Evolutionary conservation across 352 stramenopile genomes (phyloP).

Genomic region (Phytophthora kernoviae): DNA sequence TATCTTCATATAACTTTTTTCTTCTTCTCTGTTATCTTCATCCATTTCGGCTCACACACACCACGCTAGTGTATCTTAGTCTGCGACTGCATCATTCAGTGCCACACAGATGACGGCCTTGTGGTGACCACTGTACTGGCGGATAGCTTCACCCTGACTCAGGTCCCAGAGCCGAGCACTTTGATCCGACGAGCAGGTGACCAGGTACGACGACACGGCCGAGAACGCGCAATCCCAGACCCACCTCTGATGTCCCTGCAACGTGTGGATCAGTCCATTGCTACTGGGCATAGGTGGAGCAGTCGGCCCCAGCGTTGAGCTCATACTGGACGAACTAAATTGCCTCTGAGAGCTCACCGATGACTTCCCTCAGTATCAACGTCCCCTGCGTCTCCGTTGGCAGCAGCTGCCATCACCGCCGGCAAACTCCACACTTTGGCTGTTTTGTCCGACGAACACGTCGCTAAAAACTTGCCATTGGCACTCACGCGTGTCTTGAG

Average conservation of each 20-base stretch:
- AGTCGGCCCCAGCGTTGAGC: slow-evolving; percentile 26
- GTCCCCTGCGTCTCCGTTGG: slow-evolving; percentile 18
- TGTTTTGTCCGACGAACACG: slow-evolving; percentile 93
- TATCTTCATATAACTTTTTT: slow-evolving; percentile 16
- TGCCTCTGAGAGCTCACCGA: slow-evolving; percentile 37
- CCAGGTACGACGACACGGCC: slow-evolving; percentile 97
- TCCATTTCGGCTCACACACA: too few relatives aligned
- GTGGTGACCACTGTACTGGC: slow-evolving; percentile 90
- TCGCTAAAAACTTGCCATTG: slow-evolving; percentile 89
- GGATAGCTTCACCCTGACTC: slow-evolving; percentile 83
- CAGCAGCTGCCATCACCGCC: slow-evolving; percentile 29
- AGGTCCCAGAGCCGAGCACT: slow-evolving; percentile 98
- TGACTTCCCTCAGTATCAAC: slow-evolving; percentile 34
- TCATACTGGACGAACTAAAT: slow-evolving; percentile 38
- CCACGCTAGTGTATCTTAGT: slow-evolving; percentile 35
- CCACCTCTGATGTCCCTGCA: slow-evolving; percentile 94
- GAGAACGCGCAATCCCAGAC: slow-evolving; percentile 99
- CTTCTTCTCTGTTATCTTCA: background rate
- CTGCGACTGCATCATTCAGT: slow-evolving; percentile 83
- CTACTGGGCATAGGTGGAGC: slow-evolving; percentile 33
- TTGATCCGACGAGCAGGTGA: slow-evolving; percentile 96
- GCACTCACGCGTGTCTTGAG: slow-evolving; percentile 91
- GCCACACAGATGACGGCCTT: slow-evolving; percentile 91
- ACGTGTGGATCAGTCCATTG: slow-evolving; percentile 71
- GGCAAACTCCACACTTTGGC: slow-evolving; percentile 90